Conservation (phyloP, 768 basidiomycete species). For the Xanthoconium purpureum region DNA sequence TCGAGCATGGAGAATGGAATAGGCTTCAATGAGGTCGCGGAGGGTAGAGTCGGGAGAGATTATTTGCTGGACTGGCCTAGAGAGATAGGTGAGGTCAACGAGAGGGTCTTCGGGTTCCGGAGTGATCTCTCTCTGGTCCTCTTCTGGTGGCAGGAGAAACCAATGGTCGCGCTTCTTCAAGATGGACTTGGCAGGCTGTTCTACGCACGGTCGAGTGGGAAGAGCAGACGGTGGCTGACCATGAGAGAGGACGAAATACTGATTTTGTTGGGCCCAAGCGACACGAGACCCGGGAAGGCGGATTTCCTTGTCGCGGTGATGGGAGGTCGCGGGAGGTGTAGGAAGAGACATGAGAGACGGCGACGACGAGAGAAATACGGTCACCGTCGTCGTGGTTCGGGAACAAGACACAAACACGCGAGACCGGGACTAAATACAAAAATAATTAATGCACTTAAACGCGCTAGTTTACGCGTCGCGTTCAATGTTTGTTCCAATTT, state of each 20-base stretch:
- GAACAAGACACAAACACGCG: slow-evolving; percentile 1
- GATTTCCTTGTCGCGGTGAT: slow-evolving; percentile 56
- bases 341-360: slow-evolving; percentile 43
- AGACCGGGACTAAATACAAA: slow-evolving; percentile 24
- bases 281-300: slow-evolving; percentile 40
- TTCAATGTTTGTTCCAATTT: slow-evolving; percentile 31
- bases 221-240: slow-evolving; percentile 26
- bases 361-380: slow-evolving; percentile 12
- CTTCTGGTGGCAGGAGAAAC: slow-evolving; percentile 38
- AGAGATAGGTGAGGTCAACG: slow-evolving; percentile 59
- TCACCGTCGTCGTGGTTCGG: slow-evolving; percentile 21
- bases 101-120: slow-evolving; percentile 77
- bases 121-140: slow-evolving; percentile 56
- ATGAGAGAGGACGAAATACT: slow-evolving; percentile 41
- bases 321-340: slow-evolving; percentile 60
- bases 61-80: slow-evolving; percentile 60
- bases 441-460: slow-evolving; percentile 34
- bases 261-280: slow-evolving; percentile 51
- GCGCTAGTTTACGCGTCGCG: slow-evolving; percentile 43
- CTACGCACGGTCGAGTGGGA: slow-evolving; percentile 36
- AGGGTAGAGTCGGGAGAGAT: slow-evolving; percentile 46
- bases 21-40: slow-evolving; percentile 67
- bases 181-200: slow-evolving; percentile 60
- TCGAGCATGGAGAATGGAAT: slow-evolving; percentile 66
- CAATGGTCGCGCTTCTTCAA: slow-evolving; percentile 51